Evolutionary conservation across 139 green algal genomes (phyloP), one percentile per base, ranked within the genome.

Genomic region (Tetraselmis chui): DNA sequence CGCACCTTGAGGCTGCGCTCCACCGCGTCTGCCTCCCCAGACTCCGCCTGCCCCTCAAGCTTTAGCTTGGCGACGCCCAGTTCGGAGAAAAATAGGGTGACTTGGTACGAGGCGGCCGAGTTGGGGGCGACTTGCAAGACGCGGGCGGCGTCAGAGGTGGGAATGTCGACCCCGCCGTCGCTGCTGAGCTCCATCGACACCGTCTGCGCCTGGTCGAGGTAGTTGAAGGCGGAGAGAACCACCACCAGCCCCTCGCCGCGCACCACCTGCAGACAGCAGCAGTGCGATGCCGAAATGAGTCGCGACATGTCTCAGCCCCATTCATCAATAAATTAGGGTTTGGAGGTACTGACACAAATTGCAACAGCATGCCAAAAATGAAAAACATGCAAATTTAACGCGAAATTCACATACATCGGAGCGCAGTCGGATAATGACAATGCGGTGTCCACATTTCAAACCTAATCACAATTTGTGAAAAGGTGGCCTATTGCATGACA

Each of bases 141-240:
- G 11, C 45, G 45, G 45, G 11, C 18, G 11, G 45, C 45, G 45
- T 5, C 45, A 18, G 11, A 5, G 11, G 45, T 18, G 5, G 45
- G 45, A 18, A 67, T 67, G 45, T 5, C 11, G 5, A 18, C 45
- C 11, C 45, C 45, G 11, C 11, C 18, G 45, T 5, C 11, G 45
- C 45, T 67, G 11, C 11, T 25, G 11, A 67, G 45, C 11, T 18
- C 18, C 11, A 67, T 5, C 45, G 45, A 25, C 45, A 67, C 45
- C 11, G 11, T 67, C 45, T 67, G 45, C 11, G 45, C 11, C 11
- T 5, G 5, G 45, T 67, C 45, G 11, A 67, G 45, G 45, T 77
- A 77, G 74, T 77, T 85, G 76, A 80, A 85, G 24, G 82, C 77
- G 1, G n/a, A 32, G n/a, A 85, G 30, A 26, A 29, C n/a, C 1